phyloP scores from a whole-genome alignment of 2,329 filamentous ascomycete species.

The Periglandula ipomoeae region DNA sequence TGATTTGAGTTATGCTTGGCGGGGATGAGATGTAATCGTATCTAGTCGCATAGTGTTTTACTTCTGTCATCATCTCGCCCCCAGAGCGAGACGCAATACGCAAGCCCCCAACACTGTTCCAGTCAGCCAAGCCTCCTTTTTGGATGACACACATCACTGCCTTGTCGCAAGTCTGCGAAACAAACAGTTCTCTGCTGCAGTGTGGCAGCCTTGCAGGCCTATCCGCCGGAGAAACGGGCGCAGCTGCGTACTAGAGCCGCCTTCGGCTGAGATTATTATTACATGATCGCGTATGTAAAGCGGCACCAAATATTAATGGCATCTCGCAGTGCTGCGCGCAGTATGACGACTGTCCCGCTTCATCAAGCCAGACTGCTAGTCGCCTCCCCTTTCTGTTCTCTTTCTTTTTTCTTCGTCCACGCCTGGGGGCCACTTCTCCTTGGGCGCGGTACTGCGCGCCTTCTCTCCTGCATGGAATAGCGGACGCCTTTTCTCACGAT shows the following conservation, averaged over 20 bases:
- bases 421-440: not conserved
- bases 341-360: not conserved
- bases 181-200: not conserved
- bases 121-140: not conserved
- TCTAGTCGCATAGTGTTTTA: too few species aligned
- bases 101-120: not conserved
- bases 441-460: not conserved
- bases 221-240: not conserved
- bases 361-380: too few species aligned
- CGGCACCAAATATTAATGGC: not conserved
- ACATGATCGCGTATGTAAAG: not conserved
- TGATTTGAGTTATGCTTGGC: too few species aligned
- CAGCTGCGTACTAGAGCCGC: not conserved
- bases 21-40: too few species aligned
- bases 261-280: not conserved
- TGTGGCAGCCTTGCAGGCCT: not conserved
- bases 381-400: too few species aligned
- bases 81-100: not conserved
- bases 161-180: too few species aligned
- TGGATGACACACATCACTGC: too few species aligned
- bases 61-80: too few species aligned
- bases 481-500: not conserved
- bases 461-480: not conserved
- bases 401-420: not conserved
- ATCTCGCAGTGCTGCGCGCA: not conserved